These are phyloP conservation scores for Pythium phragmitis DNA, from an alignment of 352 stramenopile species.

Conservation along the genomic window DNA sequence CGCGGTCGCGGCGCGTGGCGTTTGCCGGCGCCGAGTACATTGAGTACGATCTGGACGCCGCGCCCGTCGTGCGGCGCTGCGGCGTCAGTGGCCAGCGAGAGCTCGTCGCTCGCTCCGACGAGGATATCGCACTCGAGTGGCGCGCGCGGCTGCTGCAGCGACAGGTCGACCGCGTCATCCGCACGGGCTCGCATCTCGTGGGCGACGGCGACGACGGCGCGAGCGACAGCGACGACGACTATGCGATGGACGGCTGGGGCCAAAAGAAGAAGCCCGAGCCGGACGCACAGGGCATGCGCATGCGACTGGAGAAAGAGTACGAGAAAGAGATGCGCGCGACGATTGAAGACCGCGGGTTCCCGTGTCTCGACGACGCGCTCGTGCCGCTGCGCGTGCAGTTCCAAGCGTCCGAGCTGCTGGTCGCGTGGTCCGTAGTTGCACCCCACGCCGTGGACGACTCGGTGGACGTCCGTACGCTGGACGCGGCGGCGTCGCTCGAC, in stretches of 20 bases:
- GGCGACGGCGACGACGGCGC: neutral
- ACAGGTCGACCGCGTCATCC: neutral
- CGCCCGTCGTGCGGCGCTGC: slow-evolving; percentile 42
- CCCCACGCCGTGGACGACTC: neutral
- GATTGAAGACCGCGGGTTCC: slow-evolving; percentile 38
- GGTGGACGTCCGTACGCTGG: neutral
- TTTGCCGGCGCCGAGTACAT: slow-evolving; percentile 61
- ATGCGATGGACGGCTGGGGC: neutral
- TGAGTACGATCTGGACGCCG: slow-evolving; percentile 48
- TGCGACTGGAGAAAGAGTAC: slow-evolving; percentile 28
- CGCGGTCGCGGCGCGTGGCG: slow-evolving; percentile 31
- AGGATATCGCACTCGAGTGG: slow-evolving; percentile 41
- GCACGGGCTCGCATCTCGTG: neutral
- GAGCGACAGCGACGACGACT: neutral
- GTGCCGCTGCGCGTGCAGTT: slow-evolving; percentile 41
- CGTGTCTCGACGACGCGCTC: slow-evolving; percentile 30
- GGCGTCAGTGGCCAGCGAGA: slow-evolving; percentile 15
- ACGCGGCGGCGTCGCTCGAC: slow-evolving; percentile 13
- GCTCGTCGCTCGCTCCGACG: neutral
- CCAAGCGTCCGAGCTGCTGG: slow-evolving; percentile 43
- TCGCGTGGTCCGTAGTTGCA: slow-evolving; percentile 27
- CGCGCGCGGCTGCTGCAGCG: slow-evolving; percentile 28
- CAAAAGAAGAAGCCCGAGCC: neutral
- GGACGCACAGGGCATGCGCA: slow-evolving; percentile 21
- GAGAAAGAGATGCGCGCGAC: slow-evolving; percentile 33